A percentile compares a stretch with the other conserved stretches of the same genome.
These are phyloP conservation scores for Gremmenia infestans DNA, from an alignment of 2,329 filamentous ascomycete genomes.

Conservation along the genomic window DNA sequence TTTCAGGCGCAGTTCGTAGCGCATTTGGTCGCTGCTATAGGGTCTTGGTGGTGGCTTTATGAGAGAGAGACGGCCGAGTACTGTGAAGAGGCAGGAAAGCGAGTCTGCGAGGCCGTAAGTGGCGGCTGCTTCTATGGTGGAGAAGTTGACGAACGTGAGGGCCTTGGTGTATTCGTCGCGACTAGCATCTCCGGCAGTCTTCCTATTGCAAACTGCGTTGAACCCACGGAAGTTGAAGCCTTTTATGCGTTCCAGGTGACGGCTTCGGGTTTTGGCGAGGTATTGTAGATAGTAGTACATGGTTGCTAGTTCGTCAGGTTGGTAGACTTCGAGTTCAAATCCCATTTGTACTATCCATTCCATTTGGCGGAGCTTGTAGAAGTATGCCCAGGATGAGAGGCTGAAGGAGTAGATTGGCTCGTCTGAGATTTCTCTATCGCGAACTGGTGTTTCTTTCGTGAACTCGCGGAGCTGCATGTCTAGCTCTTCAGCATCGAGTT, in stretches of 20 bases:
- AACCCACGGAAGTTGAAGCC: slow-evolving; percentile 47
- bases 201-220: slow-evolving; percentile 9
- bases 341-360: slow-evolving; percentile 85
- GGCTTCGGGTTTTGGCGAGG: slow-evolving; percentile 57
- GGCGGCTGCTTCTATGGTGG: slow-evolving; percentile 60
- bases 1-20: slow-evolving; percentile 68
- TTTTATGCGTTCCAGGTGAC: slow-evolving; percentile 67
- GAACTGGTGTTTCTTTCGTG: slow-evolving; percentile 55
- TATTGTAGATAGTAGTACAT: slow-evolving; percentile 92
- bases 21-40: slow-evolving; percentile 52
- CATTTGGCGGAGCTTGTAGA: slow-evolving; percentile 86
- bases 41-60: slow-evolving; percentile 39
- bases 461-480: slow-evolving; percentile 62
- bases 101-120: slow-evolving; percentile 49
- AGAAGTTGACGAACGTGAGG: slow-evolving; percentile 52
- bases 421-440: slow-evolving; percentile 42
- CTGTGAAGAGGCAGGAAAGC: slow-evolving; percentile 47
- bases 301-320: slow-evolving; percentile 73
- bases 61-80: slow-evolving; percentile 37
- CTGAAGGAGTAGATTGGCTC: slow-evolving; percentile 63
- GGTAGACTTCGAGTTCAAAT: slow-evolving; percentile 89
- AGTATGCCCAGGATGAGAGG: slow-evolving; percentile 82
- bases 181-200: slow-evolving; percentile 16
- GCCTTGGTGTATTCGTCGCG: slow-evolving; percentile 45
- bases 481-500: slow-evolving; percentile 73